A percentile compares a stretch with the other conserved stretches of the same genome.
Conservation (phyloP, 257 asterid species). For the Parsonsia alboflavescens region DNA sequence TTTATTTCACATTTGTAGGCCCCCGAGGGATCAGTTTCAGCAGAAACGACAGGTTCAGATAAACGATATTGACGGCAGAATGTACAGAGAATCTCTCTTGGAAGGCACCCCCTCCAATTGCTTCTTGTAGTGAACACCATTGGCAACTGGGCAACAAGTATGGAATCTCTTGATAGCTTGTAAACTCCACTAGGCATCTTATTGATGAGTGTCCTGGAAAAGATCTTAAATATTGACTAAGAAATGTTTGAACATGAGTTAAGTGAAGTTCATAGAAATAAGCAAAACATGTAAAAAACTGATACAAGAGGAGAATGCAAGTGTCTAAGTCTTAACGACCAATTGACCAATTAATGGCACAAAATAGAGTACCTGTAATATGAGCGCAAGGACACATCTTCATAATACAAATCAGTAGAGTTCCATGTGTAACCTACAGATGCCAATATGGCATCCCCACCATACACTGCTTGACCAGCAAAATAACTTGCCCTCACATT, state of each 20-base stretch:
- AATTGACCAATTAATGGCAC: conserved; percentile 14
- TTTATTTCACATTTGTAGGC: conserved; percentile 54
- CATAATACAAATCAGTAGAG: conserved; percentile 54
- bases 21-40: conserved; percentile 29
- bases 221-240: conserved; percentile 9
- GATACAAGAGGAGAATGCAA: background rate
- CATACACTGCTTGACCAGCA: conserved; percentile 59
- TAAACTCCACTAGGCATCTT: conserved; percentile 80
- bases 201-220: conserved; percentile 52
- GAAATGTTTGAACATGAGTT: conserved; percentile 6
- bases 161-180: conserved; percentile 75
- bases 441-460: conserved; percentile 92
- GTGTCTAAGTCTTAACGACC: background rate
- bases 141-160: conserved; percentile 78
- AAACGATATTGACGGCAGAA: conserved; percentile 76
- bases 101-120: conserved; percentile 84
- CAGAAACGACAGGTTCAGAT: conserved; percentile 67
- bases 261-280: conserved; percentile 5
- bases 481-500: conserved; percentile 77
- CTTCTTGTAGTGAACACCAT: conserved; percentile 49
- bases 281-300: conserved; percentile 1
- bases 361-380: conserved; percentile 58
- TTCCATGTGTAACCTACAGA: conserved; percentile 83
- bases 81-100: conserved; percentile 68
- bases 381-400: conserved; percentile 51